A percentile compares a stretch with the other conserved stretches of the same genome.
phyloP scores from a whole-genome alignment of 768 basidiomycete genomes.

The Mrakia gelida region DNA sequence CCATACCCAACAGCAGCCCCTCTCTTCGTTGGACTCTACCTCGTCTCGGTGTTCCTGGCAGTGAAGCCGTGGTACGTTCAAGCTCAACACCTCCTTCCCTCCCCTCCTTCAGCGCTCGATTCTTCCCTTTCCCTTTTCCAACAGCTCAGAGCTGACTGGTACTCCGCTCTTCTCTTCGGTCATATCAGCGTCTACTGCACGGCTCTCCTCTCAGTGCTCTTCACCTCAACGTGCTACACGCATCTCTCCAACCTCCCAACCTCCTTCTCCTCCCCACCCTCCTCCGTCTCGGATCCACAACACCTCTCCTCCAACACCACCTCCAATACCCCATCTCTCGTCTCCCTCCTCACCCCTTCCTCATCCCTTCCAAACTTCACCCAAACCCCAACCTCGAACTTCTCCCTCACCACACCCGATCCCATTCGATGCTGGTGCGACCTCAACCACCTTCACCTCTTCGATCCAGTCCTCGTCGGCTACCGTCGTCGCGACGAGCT shows the following conservation, averaged over 20 bases:
- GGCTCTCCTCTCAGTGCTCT: constrained; percentile 11
- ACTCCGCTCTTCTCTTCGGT: background rate
- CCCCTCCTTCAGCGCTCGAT: too few relatives aligned
- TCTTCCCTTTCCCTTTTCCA: too few relatives aligned
- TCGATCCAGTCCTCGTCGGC: constrained; percentile 17
- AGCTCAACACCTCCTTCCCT: background rate
- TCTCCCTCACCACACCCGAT: background rate
- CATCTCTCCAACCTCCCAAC: background rate
- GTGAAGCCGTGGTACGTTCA: constrained; percentile 14
- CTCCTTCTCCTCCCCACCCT: background rate
- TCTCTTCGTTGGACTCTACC: constrained; percentile 16
- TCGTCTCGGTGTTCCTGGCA: constrained; percentile 14
- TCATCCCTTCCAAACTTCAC: constrained; percentile 1
- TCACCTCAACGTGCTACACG: constrained; percentile 24
- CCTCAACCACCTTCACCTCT: background rate
- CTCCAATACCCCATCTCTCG: background rate
- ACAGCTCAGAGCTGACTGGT: background rate
- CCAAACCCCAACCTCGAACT: background rate
- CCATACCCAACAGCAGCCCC: constrained; percentile 22
- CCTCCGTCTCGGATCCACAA: background rate
- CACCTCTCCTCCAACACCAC: background rate
- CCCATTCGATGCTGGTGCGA: constrained; percentile 13
- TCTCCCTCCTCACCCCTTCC: background rate
- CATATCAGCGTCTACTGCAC: constrained; percentile 19
- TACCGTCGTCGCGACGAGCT: constrained; percentile 6